Conservation (phyloP, 495 filamentous ascomycete species). For the Penicillium roqueforti region DNA sequence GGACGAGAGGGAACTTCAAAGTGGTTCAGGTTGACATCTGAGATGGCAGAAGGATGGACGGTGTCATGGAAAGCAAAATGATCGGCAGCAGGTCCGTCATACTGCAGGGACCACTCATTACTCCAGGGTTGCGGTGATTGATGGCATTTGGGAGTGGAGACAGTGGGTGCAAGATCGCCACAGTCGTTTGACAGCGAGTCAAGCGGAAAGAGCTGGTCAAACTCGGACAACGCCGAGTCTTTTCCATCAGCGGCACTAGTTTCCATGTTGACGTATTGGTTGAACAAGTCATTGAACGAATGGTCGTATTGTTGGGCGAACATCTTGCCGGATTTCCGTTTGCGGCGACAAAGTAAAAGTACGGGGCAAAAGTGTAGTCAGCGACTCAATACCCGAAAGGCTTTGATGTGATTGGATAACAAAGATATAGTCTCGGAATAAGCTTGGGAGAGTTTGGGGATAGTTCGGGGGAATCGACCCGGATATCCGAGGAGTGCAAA, state of each 20-base stretch:
- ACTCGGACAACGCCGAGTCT: conserved; percentile 41
- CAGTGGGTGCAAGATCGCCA: conserved; percentile 43
- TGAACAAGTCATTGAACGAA: conserved; percentile 51
- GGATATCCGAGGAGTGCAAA: conserved; percentile 14
- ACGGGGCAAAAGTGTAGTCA: conserved; percentile 16
- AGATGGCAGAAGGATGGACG: conserved; percentile 39
- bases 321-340: conserved; percentile 48
- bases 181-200: conserved; percentile 43
- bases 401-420: conserved; percentile 32
- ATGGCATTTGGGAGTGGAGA: conserved; percentile 36
- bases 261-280: conserved; percentile 50
- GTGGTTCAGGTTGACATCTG: conserved; percentile 30
- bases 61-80: conserved; percentile 40
- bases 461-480: conserved; percentile 13
- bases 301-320: conserved; percentile 48
- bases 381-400: conserved; percentile 10
- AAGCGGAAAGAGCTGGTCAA: conserved; percentile 43
- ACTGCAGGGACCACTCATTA: conserved; percentile 41
- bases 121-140: conserved; percentile 41
- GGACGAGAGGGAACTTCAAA: conserved; percentile 34
- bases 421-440: not conserved
- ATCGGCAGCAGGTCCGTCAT: conserved; percentile 26
- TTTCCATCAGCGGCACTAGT: conserved; percentile 37
- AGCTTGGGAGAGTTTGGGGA: conserved; percentile 7
- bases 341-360: conserved; percentile 32